Percentiles rank a stretch among this genome's conserved stretches.
These are phyloP conservation scores for Rhodomyrtus psidioides DNA, from an alignment of 441 rosid species.

Conservation along the genomic window DNA sequence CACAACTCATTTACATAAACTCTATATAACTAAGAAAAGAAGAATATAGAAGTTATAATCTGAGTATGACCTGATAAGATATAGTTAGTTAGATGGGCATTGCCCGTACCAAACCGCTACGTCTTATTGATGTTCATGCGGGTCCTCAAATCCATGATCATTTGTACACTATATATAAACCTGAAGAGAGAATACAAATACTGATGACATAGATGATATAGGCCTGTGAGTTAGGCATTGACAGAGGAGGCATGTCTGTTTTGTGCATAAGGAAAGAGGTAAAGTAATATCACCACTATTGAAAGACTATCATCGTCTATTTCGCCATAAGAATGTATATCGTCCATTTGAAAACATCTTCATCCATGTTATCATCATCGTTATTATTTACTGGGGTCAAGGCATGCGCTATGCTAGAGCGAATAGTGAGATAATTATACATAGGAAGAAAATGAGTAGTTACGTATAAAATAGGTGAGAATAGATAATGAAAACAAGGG, in stretches of 20 bases:
- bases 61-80: neutral
- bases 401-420: too few relatives aligned
- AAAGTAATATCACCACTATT: neutral
- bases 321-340: too few relatives aligned
- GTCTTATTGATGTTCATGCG: neutral
- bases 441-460: too few relatives aligned
- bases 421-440: too few relatives aligned
- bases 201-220: neutral
- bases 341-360: neutral
- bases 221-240: neutral
- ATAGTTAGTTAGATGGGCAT: neutral
- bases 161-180: too few relatives aligned
- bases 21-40: neutral
- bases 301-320: neutral
- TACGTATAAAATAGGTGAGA: too few relatives aligned
- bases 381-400: too few relatives aligned
- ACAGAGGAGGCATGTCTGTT: neutral
- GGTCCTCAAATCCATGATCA: neutral
- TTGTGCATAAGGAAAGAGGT: neutral
- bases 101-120: accelerated
- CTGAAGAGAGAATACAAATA: neutral
- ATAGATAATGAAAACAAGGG: too few relatives aligned
- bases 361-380: neutral
- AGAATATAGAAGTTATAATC: neutral
- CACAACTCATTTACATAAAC: neutral